These are phyloP conservation scores for Microbotryum violaceum DNA, from an alignment of 1,284 basidiomycete genomes.

Conservation along the genomic window DNA sequence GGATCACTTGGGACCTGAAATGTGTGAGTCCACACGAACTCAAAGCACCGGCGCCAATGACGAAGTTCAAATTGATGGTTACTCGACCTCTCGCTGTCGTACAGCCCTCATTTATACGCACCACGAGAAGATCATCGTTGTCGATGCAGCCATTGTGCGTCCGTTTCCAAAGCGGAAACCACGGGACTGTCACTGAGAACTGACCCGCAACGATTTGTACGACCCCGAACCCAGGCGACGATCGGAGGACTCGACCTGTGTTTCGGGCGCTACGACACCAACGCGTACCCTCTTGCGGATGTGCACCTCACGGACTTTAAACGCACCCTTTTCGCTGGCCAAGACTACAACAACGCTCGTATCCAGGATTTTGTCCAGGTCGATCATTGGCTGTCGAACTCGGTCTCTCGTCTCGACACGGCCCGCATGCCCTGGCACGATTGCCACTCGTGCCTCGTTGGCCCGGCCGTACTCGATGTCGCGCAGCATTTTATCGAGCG, in stretches of 20 bases:
- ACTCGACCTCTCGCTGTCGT: background rate
- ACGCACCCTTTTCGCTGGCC: slow-evolving; percentile 79
- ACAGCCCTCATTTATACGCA: slow-evolving; percentile 60
- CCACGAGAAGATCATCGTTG: slow-evolving; percentile 49
- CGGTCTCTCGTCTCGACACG: slow-evolving; percentile 43
- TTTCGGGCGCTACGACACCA: slow-evolving; percentile 91
- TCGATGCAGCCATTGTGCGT: background rate
- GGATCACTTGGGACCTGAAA: slow-evolving; percentile 62
- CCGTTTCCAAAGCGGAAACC: background rate
- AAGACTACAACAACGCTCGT: slow-evolving; percentile 43
- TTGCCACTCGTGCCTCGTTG: slow-evolving; percentile 62
- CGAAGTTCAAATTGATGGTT: background rate
- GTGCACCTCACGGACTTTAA: slow-evolving; percentile 77
- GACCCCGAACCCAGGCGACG: slow-evolving; percentile 13
- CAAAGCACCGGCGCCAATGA: slow-evolving; percentile 4
- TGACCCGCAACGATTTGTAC: background rate
- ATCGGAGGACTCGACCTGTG: slow-evolving; percentile 46
- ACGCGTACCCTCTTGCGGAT: slow-evolving; percentile 64
- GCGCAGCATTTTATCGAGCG: slow-evolving; percentile 84
- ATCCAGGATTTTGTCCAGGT: slow-evolving; percentile 68
- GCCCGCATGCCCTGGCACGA: slow-evolving; percentile 80
- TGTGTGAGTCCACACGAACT: slow-evolving; percentile 50
- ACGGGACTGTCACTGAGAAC: too few species aligned
- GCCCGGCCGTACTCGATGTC: slow-evolving; percentile 64
- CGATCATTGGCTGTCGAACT: slow-evolving; percentile 51